A percentile compares a stretch with the other conserved stretches of the same genome.
phyloP scores from a whole-genome alignment of 345 rosid genomes.

The Salix udensis region DNA sequence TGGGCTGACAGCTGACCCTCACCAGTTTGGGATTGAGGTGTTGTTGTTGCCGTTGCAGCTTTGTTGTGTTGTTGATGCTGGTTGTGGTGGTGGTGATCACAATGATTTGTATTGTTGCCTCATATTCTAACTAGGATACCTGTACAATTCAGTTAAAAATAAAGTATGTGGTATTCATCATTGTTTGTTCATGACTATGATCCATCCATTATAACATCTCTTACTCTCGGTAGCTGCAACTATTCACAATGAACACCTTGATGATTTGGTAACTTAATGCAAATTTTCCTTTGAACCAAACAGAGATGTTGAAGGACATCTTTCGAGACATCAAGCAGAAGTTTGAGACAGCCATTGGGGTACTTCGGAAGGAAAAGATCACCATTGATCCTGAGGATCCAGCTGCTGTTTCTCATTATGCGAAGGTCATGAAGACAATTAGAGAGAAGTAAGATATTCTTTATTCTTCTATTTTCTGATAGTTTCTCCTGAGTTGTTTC shows the following conservation, averaged over 20 bases:
- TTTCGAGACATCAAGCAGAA: slow-evolving; percentile 81
- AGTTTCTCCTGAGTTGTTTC: not conserved
- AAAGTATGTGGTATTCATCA: not conserved
- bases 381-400: slow-evolving; percentile 86
- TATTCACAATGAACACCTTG: not conserved
- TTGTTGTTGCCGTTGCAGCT: no score
- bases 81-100: not conserved
- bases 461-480: not conserved
- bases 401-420: slow-evolving; percentile 79
- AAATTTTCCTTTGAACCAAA: slow-evolving; percentile 14
- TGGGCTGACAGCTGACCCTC: no score
- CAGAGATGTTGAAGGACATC: slow-evolving; percentile 90
- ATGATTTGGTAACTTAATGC: slow-evolving; percentile 4
- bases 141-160: not conserved
- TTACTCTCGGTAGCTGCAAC: not conserved
- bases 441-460: slow-evolving; percentile 68
- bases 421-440: slow-evolving; percentile 80
- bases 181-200: not conserved
- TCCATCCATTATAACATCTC: not conserved
- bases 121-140: not conserved
- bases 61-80: no score
- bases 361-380: slow-evolving; percentile 84
- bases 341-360: slow-evolving; percentile 71
- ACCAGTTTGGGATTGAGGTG: no score
- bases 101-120: not conserved